phyloP scores from a whole-genome alignment of 306 rosid species.

The Betula pendula region DNA sequence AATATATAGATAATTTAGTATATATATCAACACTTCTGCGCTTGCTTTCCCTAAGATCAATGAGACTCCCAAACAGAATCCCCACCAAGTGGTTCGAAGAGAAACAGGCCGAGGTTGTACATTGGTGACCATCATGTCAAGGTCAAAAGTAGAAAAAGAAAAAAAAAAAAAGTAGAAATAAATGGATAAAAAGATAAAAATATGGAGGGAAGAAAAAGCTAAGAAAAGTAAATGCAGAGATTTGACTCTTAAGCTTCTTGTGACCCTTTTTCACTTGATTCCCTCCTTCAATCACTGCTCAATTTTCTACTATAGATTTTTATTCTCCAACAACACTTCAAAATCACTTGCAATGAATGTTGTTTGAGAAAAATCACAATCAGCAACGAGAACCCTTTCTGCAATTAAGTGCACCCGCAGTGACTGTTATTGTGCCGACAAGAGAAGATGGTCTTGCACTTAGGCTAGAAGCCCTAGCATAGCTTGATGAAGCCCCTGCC shows the following conservation, averaged over 20 bases:
- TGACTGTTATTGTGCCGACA: slow-evolving; percentile 69
- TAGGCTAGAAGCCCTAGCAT: slow-evolving; percentile 89
- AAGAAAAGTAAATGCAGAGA: slow-evolving; percentile 31
- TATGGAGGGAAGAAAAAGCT: slow-evolving; percentile 33
- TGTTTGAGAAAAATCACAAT: slow-evolving; percentile 37
- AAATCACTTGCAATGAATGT: slow-evolving; percentile 28
- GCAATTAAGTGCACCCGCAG: slow-evolving; percentile 75
- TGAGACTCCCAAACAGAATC: slow-evolving; percentile 38
- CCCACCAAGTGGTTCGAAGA: slow-evolving; percentile 49
- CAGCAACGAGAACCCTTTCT: slow-evolving; percentile 84
- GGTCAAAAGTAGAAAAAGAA: slow-evolving; percentile 3
- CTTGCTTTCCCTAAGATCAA: slow-evolving; percentile 47
- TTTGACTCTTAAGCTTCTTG: slow-evolving; percentile 30
- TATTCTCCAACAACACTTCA: not conserved
- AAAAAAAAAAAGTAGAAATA: slow-evolving; percentile 8
- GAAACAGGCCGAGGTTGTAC: slow-evolving; percentile 71
- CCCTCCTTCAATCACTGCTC: slow-evolving; percentile 15
- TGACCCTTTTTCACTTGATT: not conserved
- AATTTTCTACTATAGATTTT: not conserved
- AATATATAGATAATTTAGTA: slow-evolving; percentile 41
- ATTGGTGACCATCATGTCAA: slow-evolving; percentile 26
- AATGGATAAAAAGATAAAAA: slow-evolving; percentile 26
- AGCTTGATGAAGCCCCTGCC: slow-evolving; percentile 85
- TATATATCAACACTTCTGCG: slow-evolving; percentile 77
- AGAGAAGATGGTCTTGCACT: slow-evolving; percentile 87